These are phyloP conservation scores for Albugo laibachii DNA, from an alignment of 352 stramenopile species.

Conservation along the genomic window DNA sequence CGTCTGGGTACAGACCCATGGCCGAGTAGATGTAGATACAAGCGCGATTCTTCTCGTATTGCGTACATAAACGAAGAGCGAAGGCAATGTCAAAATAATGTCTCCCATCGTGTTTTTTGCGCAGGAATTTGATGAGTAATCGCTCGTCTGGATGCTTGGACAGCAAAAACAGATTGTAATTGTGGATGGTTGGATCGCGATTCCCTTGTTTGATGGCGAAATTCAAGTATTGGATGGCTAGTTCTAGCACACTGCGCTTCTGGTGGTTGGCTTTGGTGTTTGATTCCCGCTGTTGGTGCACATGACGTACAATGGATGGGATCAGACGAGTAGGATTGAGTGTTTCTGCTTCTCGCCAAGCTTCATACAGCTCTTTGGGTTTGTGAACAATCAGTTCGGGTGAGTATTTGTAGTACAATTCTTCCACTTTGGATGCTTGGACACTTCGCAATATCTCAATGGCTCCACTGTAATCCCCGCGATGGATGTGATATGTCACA, in stretches of 20 bases:
- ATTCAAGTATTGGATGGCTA: slow-evolving; percentile 85
- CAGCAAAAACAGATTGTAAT: slow-evolving; percentile 82
- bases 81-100: slow-evolving; percentile 85
- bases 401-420: slow-evolving; percentile 90
- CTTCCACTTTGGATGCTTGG: slow-evolving; percentile 80
- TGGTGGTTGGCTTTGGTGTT: slow-evolving; percentile 18
- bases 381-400: slow-evolving; percentile 83
- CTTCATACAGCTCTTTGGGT: slow-evolving; percentile 79
- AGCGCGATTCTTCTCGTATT: slow-evolving; percentile 82
- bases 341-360: slow-evolving; percentile 78
- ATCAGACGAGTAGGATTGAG: slow-evolving; percentile 84
- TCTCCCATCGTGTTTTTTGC: slow-evolving; percentile 71
- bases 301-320: slow-evolving; percentile 80
- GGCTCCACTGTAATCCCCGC: slow-evolving; percentile 72
- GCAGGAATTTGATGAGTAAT: slow-evolving; percentile 80
- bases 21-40: slow-evolving; percentile 90
- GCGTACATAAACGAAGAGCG: slow-evolving; percentile 79
- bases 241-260: slow-evolving; percentile 63
- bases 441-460: slow-evolving; percentile 79
- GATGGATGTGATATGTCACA: slow-evolving; percentile 82
- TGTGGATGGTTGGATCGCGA: slow-evolving; percentile 83
- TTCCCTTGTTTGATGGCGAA: slow-evolving; percentile 84
- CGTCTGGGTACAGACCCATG: slow-evolving; percentile 84
- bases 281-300: slow-evolving; percentile 23
- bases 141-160: slow-evolving; percentile 78